phyloP scores from a whole-genome alignment of 768 basidiomycete species.

The Termitomyces sp. region DNA sequence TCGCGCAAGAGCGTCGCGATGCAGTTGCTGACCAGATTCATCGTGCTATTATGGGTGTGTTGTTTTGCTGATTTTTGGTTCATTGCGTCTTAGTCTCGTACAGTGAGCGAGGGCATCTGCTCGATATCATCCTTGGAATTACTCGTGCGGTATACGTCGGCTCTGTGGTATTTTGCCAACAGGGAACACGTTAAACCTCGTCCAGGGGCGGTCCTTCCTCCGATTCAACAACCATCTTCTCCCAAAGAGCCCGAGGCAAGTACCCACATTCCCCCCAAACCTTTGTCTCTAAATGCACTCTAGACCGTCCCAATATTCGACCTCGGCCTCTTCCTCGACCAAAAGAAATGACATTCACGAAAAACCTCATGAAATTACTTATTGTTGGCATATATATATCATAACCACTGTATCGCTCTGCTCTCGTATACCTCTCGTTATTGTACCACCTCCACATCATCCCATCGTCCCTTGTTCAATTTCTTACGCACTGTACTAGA shows the following conservation, averaged over 20 bases:
- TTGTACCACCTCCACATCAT: slow-evolving; percentile 51
- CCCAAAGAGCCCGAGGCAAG: slow-evolving; percentile 38
- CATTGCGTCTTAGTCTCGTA: background rate
- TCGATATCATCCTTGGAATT: slow-evolving; percentile 63
- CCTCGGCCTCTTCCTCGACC: slow-evolving; percentile 48
- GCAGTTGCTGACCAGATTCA: slow-evolving; percentile 87
- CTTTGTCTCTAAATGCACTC: slow-evolving; percentile 1
- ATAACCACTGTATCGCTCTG: no score
- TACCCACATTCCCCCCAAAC: background rate
- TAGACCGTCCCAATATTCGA: slow-evolving; percentile 53
- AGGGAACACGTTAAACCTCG: slow-evolving; percentile 45
- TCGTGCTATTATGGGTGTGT: slow-evolving; percentile 78
- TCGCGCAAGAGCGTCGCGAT: slow-evolving; percentile 74
- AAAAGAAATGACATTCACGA: slow-evolving; percentile 32
- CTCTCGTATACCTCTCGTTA: slow-evolving; percentile 20
- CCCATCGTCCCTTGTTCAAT: slow-evolving; percentile 64
- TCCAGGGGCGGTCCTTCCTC: slow-evolving; percentile 46
- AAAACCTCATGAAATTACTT: slow-evolving; percentile 13
- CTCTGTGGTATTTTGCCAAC: slow-evolving; percentile 55
- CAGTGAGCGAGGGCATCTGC: slow-evolving; percentile 50
- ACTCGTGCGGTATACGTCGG: slow-evolving; percentile 60
- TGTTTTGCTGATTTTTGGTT: background rate
- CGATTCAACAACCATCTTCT: slow-evolving; percentile 20
- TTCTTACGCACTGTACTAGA: slow-evolving; percentile 35
- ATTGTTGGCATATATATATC: slow-evolving; percentile 1